A percentile compares a stretch with the other conserved stretches of the same genome.
Evolutionary conservation across 306 rosid species (phyloP).

Genomic region (Quercus wislizeni): DNA sequence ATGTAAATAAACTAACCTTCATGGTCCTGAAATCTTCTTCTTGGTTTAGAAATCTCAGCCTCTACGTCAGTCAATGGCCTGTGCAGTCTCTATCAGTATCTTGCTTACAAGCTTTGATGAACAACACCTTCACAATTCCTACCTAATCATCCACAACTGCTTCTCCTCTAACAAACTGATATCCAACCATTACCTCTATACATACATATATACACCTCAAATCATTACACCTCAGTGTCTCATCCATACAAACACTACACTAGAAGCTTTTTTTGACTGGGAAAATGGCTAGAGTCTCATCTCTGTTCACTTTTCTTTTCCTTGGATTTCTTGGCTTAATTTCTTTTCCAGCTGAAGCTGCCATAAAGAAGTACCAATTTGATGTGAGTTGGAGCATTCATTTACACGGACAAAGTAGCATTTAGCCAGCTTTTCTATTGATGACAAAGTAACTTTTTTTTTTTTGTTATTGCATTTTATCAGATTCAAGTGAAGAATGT

Average conservation of each 20-base stretch:
- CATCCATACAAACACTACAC: conserved; percentile 13
- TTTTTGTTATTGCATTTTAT: neutral
- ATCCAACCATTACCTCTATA: conserved; percentile 15
- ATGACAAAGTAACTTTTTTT: conserved; percentile 1
- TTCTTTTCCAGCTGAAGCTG: conserved; percentile 64
- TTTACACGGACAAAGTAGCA: conserved; percentile 2
- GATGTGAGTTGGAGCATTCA: conserved; percentile 42
- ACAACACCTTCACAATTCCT: conserved; percentile 26
- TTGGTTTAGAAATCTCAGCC: conserved; percentile 59
- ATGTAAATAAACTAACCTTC: neutral
- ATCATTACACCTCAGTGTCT: conserved; percentile 19
- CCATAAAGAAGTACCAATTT: conserved; percentile 72
- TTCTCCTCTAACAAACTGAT: conserved; percentile 22
- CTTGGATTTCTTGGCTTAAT: conserved; percentile 40
- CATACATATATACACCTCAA: conserved; percentile 33
- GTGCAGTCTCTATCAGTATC: conserved; percentile 55
- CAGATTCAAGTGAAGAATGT: conserved; percentile 84
- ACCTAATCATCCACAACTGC: conserved; percentile 33
- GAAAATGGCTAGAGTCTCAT: conserved; percentile 31
- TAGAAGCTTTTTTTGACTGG: conserved; percentile 20
- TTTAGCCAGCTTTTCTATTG: neutral
- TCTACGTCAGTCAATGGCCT: conserved; percentile 53
- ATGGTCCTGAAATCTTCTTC: conserved; percentile 15
- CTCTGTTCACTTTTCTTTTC: conserved; percentile 26
- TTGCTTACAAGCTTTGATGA: conserved; percentile 65